Conservation (phyloP, 148 eudicot species). For the Nyssa sinensis region DNA sequence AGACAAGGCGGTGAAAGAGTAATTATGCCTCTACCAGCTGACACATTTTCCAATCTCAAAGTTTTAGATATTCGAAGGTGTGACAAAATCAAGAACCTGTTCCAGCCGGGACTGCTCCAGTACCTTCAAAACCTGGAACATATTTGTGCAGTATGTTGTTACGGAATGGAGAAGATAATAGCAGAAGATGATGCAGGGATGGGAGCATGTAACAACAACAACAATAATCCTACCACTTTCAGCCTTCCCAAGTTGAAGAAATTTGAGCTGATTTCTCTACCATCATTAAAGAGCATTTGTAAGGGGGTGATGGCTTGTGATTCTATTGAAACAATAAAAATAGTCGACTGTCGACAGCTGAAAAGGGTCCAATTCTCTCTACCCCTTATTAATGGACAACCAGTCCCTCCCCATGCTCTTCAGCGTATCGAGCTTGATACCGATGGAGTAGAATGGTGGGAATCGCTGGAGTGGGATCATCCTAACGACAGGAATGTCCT, state of each 20-base stretch:
- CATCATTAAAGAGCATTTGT: slow-evolving; percentile 7
- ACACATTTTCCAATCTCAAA: no score
- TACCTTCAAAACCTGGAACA: neutral
- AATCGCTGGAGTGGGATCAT: slow-evolving; percentile 1
- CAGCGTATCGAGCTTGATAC: no score
- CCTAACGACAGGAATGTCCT: neutral
- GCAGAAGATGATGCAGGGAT: neutral
- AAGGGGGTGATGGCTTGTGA: neutral
- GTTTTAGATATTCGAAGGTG: neutral
- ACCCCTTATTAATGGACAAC: neutral
- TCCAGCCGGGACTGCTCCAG: neutral
- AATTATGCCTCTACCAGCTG: no score
- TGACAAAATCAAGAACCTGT: neutral
- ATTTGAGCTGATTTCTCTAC: neutral
- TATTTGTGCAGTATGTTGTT: neutral
- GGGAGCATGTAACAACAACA: neutral
- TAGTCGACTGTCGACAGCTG: neutral
- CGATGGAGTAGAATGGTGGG: neutral
- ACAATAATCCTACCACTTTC: neutral
- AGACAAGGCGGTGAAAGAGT: no score
- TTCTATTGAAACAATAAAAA: neutral
- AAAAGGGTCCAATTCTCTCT: no score
- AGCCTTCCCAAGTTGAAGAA: neutral
- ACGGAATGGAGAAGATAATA: slow-evolving; percentile 11
- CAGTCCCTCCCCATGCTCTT: neutral